Evolutionary conservation across 78 protist species (phyloP).

Genomic region (Planoprotostelium fungivorum): DNA sequence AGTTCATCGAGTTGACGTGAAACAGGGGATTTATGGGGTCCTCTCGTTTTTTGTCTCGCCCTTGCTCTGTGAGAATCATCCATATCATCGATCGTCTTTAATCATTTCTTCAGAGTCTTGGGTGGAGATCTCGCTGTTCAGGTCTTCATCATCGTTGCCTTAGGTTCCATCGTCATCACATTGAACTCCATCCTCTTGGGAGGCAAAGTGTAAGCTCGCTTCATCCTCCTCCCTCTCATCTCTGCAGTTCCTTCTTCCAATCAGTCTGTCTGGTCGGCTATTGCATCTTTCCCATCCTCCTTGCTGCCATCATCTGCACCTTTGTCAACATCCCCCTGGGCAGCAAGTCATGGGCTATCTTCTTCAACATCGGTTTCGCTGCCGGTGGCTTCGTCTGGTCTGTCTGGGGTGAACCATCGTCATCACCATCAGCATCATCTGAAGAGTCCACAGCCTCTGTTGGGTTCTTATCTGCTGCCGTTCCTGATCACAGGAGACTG

Average conservation of each 20-base stretch:
- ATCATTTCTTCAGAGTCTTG: not conserved
- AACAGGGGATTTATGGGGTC: constrained; percentile 91
- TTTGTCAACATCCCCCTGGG: not conserved
- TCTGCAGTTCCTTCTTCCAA: constrained; percentile 85
- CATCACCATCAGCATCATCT: not conserved
- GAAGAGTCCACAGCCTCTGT: constrained; percentile 25
- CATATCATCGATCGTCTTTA: not conserved
- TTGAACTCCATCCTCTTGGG: constrained; percentile 89
- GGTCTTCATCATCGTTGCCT: constrained; percentile 86
- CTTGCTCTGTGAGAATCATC: constrained; percentile 59
- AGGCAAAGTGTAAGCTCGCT: constrained; percentile 55
- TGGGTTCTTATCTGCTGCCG: constrained; percentile 47
- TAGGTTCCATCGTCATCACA: constrained; percentile 87
- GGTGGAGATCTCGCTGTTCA: not conserved
- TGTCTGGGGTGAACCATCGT: constrained; percentile 20
- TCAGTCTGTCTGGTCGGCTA: constrained; percentile 93
- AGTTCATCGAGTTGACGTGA: not conserved
- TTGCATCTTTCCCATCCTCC: constrained; percentile 85
- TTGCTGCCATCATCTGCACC: constrained; percentile 44
- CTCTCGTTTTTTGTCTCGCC: constrained; percentile 77
- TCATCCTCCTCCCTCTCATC: not conserved
- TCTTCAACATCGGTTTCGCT: constrained; percentile 29
- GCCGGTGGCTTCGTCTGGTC: constrained; percentile 33
- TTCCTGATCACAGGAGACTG: constrained; percentile 21
- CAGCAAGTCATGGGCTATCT: too few species aligned